Percentiles rank a stretch among this genome's conserved stretches.
These are phyloP conservation scores for Cyclotella sp. DNA, from an alignment of 108 stramenopile species.

Conservation along the genomic window DNA sequence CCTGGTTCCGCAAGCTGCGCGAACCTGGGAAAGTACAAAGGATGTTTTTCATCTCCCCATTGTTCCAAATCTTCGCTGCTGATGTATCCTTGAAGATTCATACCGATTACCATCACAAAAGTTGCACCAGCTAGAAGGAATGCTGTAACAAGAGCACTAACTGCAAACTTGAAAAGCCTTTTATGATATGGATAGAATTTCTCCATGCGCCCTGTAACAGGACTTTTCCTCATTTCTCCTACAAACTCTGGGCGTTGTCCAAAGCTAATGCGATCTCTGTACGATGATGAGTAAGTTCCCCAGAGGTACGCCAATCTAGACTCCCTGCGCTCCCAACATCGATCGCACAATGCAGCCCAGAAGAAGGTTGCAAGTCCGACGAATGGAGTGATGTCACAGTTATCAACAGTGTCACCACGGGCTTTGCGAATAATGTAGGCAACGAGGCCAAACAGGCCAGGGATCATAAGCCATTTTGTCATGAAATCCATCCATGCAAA, in stretches of 20 bases:
- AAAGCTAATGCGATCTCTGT: conserved; percentile 30
- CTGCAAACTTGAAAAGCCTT: conserved; percentile 62
- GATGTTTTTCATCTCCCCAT: conserved; percentile 56
- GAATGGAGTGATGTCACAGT: conserved; percentile 72
- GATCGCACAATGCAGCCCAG: conserved; percentile 67
- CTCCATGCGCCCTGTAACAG: conserved; percentile 69
- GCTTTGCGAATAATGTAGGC: conserved; percentile 44
- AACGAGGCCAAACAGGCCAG: conserved; percentile 56
- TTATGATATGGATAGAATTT: conserved; percentile 58
- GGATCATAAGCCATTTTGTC: conserved; percentile 53
- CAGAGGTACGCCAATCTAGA: conserved; percentile 57
- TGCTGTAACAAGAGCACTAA: conserved; percentile 64
- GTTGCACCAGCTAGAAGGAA: conserved; percentile 66
- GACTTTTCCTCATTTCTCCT: conserved; percentile 60
- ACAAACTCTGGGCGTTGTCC: conserved; percentile 63
- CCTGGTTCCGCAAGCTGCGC: conserved; percentile 66
- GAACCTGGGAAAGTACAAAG: conserved; percentile 63
- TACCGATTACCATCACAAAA: conserved; percentile 72
- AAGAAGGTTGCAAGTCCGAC: conserved; percentile 68
- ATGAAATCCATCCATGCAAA: conserved; percentile 79
- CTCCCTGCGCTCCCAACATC: conserved; percentile 77
- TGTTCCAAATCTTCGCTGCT: conserved; percentile 52
- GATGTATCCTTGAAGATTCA: conserved; percentile 87
- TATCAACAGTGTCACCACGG: conserved; percentile 67
- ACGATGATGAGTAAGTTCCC: conserved; percentile 54